Base-by-base conservation (phyloP, 2,329 filamentous ascomycete genomes). In the Cladosporium austrohemisphaericum region DNA sequence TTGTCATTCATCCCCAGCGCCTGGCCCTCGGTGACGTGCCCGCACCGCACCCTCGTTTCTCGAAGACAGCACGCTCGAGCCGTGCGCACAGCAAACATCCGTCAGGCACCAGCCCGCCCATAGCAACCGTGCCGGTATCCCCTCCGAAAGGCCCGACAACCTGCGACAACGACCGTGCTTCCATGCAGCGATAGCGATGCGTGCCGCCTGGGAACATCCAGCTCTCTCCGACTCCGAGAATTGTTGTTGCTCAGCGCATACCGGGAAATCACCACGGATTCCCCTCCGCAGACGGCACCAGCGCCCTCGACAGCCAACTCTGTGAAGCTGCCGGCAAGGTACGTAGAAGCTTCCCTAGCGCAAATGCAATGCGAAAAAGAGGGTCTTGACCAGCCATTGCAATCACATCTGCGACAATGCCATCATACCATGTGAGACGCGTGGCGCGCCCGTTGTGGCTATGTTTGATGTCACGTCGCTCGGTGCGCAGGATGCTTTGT, bases 381-480 rank as follows among this genome's bases (percentile, higher is more conserved):
- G 44, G 44, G 44, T 31, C 33, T 37, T 25, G 2, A 23, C 44
- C 33, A 38, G 33, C 33, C 44, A 47, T 47, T 33, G 18, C 44
- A 31, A 38, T 38, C 13, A 22, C 44, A 29, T 9, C 44, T 38
- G 44, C 44, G 44, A 47, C 44, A 47, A 47, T 47, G 44, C 44
- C 22, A 47, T 47, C 44, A 47, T 38, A 25, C 11, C 18, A 47
- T 45, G 25, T 47, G 44, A 47, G 32, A 47, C 44, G 16, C 25
- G 44, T 35, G 33, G 29, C 25, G 33, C 25, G 44, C 44, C 41
- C 46, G 47, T 40, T 29, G 31, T 28, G 33, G 35, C 51, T 47
- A 60, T 60, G 57, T 59, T 57, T 38, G 56, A 59, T 51, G 56
- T 60, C 22, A 57, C 54, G 19, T 50, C 54, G 29, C 29, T 41